Evolutionary conservation across 208 protist genomes (phyloP).

Genomic region (Leishmania major): DNA sequence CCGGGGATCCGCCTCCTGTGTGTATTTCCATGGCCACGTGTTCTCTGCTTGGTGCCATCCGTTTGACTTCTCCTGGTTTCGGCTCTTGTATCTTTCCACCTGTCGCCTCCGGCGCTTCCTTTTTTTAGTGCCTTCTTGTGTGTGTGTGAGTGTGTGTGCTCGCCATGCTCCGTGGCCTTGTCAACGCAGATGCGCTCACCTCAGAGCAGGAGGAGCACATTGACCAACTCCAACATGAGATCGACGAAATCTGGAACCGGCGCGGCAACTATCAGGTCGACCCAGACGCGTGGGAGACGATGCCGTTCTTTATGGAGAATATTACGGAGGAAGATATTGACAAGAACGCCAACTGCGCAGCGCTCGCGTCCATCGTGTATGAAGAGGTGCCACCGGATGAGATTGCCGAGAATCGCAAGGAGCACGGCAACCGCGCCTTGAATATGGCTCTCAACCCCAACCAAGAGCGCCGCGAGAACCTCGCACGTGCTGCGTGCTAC

Average conservation of each 20-base stretch:
- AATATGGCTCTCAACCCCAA: slow-evolving; percentile 75
- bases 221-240: slow-evolving; percentile 73
- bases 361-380: slow-evolving; percentile 84
- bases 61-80: background rate
- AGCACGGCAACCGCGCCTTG: slow-evolving; percentile 82
- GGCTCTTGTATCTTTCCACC: background rate
- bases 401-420: slow-evolving; percentile 84
- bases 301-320: slow-evolving; percentile 92
- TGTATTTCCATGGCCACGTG: background rate
- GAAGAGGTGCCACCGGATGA: slow-evolving; percentile 86
- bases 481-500: slow-evolving; percentile 76
- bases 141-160: background rate
- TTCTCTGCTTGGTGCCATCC: background rate
- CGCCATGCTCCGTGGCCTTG: slow-evolving; percentile 47
- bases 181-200: slow-evolving; percentile 47
- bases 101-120: background rate
- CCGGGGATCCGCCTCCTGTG: background rate
- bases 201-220: slow-evolving; percentile 72
- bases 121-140: background rate
- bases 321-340: slow-evolving; percentile 85
- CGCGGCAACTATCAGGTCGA: slow-evolving; percentile 87
- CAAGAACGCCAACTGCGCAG: slow-evolving; percentile 74
- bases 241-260: slow-evolving; percentile 88
- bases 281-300: slow-evolving; percentile 81
- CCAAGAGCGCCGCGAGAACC: slow-evolving; percentile 79